Evolutionary conservation across 805 yeast species (phyloP), one percentile per base, ranked within the genome.

Genomic region (Candida michaelii): DNA sequence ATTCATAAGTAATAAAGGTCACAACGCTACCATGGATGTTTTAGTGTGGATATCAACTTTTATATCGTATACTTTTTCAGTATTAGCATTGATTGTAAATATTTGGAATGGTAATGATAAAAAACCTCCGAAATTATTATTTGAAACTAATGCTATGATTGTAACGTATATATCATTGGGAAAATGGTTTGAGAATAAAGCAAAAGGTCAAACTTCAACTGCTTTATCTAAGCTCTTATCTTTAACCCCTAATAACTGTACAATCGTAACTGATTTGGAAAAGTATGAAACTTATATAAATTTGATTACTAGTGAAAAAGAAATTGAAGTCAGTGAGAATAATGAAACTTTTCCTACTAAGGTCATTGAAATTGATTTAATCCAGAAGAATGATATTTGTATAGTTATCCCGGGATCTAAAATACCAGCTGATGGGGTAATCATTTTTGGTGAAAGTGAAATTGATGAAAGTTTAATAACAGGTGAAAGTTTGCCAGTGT

Each of bases 161-260:
- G 74, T 91, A 39, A 66, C 82, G 4, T 93, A 89, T 60, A 89
- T 93, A 19, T 77, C 93, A 7, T 66, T 89, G 34, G 99, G 99
- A 2, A 91, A 93, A 64, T 85, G 87, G 77, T 69, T 90, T 16
- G 99, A 93, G 58, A 87, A 86, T 62, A 80, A 77, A 49, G 98
- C 99, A 2, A 89, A 93, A 57, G 96, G 98, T 3, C 88, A 86
- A 45, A 93, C 98, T 0, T 87, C 97, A 0, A 77, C 87, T 2
- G 95, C 98, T 0, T 71, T 93, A 30, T 84, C 97, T 0, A 80
- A 82, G 50, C 72, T 93, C 33, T 73, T 95, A 34, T 82, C 90
- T 2, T 66, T 93, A 42, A 77, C 95, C 0, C 97, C 99, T 1
- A 74, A 87, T 1, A 71, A 74, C 2, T 90, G 97, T 51, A 65